Percentiles rank a stretch among this genome's conserved stretches.
Evolutionary conservation across 257 asterid genomes (phyloP).

Genomic region (Solanum chilense): DNA sequence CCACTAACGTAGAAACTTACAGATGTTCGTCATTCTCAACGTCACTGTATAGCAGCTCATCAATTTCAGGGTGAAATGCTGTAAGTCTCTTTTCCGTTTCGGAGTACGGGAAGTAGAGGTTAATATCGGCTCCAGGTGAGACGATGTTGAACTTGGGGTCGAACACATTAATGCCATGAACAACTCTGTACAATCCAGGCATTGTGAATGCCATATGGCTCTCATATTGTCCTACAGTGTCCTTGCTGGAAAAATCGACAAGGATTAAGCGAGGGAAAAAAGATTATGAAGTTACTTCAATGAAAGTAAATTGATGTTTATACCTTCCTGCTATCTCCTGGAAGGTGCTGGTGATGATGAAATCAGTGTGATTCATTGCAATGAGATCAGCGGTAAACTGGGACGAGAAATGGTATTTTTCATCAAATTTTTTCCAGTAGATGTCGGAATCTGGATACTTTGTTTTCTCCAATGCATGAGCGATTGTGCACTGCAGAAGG

Average conservation of each 20-base stretch:
- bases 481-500: slow-evolving; percentile 2
- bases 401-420: slow-evolving; percentile 89
- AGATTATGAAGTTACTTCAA: neutral
- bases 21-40: slow-evolving; percentile 83
- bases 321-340: slow-evolving; percentile 99
- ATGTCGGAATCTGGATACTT: slow-evolving; percentile 13
- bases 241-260: slow-evolving; percentile 44
- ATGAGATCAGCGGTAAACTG: slow-evolving; percentile 94
- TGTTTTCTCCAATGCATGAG: slow-evolving; percentile 10
- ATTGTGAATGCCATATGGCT: slow-evolving; percentile 94
- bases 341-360: slow-evolving; percentile 96
- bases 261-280: neutral
- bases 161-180: slow-evolving; percentile 85
- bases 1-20: slow-evolving; percentile 22
- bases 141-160: slow-evolving; percentile 98
- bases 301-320: neutral
- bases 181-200: slow-evolving; percentile 95
- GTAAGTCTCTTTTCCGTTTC: slow-evolving; percentile 74
- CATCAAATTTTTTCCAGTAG: slow-evolving; percentile 28
- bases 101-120: slow-evolving; percentile 55
- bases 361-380: slow-evolving; percentile 96
- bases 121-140: slow-evolving; percentile 83
- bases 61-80: slow-evolving; percentile 62
- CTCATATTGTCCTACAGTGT: slow-evolving; percentile 92
- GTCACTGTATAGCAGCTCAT: slow-evolving; percentile 69